Percentiles rank a stretch among this genome's conserved stretches.
phyloP scores from a whole-genome alignment of 2,329 filamentous ascomycete genomes.

The Neofusicoccum laricinum region DNA sequence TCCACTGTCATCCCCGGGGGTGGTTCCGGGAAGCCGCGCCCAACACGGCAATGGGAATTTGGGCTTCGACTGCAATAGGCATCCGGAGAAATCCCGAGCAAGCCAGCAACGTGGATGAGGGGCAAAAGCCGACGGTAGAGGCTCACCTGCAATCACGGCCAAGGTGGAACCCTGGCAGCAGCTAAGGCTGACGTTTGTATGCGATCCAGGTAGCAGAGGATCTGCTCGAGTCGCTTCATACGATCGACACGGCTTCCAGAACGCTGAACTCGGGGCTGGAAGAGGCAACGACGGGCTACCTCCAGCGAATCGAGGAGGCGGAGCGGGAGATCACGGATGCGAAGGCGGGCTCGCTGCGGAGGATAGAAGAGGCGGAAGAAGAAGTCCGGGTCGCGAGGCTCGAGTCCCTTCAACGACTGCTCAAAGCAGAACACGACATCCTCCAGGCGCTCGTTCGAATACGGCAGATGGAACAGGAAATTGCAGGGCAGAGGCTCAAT shows the following conservation, averaged over 20 bases:
- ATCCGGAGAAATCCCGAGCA: background rate
- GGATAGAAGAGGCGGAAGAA: background rate
- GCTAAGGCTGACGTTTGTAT: background rate
- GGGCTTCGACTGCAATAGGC: too few relatives aligned
- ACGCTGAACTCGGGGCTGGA: background rate
- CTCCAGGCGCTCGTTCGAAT: background rate
- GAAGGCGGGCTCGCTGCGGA: background rate
- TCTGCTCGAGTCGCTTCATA: background rate
- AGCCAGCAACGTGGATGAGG: background rate
- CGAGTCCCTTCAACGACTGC: background rate
- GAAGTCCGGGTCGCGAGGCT: background rate
- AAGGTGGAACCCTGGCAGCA: background rate
- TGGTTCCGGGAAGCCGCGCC: background rate
- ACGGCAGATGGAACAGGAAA: constrained; percentile 2
- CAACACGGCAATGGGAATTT: background rate
- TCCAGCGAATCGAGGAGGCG: background rate
- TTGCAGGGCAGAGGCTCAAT: constrained; percentile 8
- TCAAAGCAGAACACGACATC: background rate
- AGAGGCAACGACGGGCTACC: background rate
- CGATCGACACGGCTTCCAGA: background rate
- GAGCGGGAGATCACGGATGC: background rate
- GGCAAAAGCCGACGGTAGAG: background rate
- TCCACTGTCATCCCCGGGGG: too few relatives aligned
- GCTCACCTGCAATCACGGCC: background rate
- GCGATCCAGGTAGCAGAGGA: background rate